Conservation (phyloP, 345 rosid species). For the Eucalyptus dawsonii region DNA sequence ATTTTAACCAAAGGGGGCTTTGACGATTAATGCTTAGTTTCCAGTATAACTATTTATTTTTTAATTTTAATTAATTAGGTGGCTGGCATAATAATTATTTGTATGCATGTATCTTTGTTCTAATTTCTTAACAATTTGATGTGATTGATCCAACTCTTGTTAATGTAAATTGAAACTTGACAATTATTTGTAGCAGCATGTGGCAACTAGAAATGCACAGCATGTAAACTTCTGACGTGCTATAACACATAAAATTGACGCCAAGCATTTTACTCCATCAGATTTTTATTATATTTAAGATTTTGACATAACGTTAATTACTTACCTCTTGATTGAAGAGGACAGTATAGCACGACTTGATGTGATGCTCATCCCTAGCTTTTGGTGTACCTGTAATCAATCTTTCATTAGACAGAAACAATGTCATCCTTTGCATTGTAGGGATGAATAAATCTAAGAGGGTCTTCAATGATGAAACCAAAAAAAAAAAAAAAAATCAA, state of each 20-base stretch:
- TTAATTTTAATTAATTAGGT: background rate
- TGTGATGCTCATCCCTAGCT: accelerated
- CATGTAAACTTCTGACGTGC: background rate
- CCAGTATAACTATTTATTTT: no score
- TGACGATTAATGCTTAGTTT: no score
- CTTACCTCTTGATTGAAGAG: background rate
- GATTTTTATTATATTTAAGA: background rate
- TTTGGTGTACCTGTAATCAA: background rate
- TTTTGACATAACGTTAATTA: accelerated
- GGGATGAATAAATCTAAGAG: background rate
- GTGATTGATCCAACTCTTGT: background rate
- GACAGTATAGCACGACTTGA: accelerated
- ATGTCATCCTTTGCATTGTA: background rate
- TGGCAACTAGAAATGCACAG: background rate
- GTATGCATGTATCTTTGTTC: background rate
- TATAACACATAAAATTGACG: background rate
- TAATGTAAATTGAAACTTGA: background rate
- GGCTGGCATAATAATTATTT: no score
- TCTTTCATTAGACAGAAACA: accelerated
- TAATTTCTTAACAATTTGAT: background rate
- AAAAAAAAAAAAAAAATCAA: background rate
- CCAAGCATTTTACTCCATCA: background rate
- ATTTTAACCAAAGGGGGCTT: no score
- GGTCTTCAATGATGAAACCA: background rate
- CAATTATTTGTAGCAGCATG: background rate